Evolutionary conservation across 2,329 filamentous ascomycete species (phyloP).

Genomic region (Fusarium sp.): DNA sequence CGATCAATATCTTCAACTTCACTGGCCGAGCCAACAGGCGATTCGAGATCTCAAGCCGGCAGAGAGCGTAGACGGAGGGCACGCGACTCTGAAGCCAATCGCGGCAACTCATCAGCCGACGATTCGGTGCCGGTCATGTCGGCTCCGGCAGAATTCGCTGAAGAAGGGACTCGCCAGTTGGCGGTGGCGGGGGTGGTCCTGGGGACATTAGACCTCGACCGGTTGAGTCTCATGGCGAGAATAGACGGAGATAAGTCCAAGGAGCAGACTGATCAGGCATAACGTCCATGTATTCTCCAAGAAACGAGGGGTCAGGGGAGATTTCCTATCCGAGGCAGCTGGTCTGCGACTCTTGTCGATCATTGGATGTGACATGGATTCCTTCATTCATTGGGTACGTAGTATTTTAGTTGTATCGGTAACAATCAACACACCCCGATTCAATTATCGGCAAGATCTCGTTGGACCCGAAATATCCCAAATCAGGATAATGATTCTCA

Average conservation of each 20-base stretch:
- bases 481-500: constrained; percentile 25
- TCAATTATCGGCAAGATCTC: constrained; percentile 18
- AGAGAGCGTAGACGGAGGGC: constrained; percentile 47
- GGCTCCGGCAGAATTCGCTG: constrained; percentile 25
- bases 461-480: constrained; percentile 18
- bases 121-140: constrained; percentile 26
- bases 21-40: constrained; percentile 3
- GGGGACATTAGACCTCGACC: constrained; percentile 48
- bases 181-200: constrained; percentile 44
- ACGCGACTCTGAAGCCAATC: constrained; percentile 43
- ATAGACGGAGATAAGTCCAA: constrained; percentile 12
- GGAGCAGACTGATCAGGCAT: neutral
- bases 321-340: constrained; percentile 34
- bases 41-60: constrained; percentile 36
- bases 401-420: constrained; percentile 28
- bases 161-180: constrained; percentile 40
- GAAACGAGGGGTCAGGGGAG: neutral
- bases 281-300: neutral
- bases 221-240: constrained; percentile 46
- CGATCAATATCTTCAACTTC: constrained; percentile 30
- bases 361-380: constrained; percentile 21
- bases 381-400: constrained; percentile 13
- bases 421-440: constrained; percentile 23
- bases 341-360: constrained; percentile 29
- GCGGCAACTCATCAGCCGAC: constrained; percentile 41